A percentile compares a stretch with the other conserved stretches of the same genome.
Evolutionary conservation across 2,329 filamentous ascomycete genomes (phyloP).

Genomic region (Didymella exigua): DNA sequence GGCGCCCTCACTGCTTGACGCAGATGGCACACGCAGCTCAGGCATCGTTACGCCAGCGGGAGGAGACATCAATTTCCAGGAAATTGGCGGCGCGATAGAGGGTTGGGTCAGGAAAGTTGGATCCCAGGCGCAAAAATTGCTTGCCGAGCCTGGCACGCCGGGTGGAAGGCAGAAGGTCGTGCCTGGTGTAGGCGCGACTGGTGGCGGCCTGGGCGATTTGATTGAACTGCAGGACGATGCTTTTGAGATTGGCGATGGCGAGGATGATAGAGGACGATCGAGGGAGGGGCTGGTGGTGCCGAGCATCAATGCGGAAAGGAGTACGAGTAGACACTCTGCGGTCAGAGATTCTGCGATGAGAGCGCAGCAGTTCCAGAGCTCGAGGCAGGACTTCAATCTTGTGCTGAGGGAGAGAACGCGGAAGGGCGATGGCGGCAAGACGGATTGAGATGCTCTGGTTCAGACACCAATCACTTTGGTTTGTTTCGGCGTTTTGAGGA

Average conservation of each 20-base stretch:
- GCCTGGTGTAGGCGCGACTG: slow-evolving; percentile 48
- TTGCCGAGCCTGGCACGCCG: slow-evolving; percentile 42
- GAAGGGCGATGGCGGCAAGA: slow-evolving; percentile 35
- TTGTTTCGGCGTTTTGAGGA: neutral
- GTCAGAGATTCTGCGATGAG: slow-evolving; percentile 3
- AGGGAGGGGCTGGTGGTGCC: slow-evolving; percentile 12
- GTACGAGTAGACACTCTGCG: slow-evolving; percentile 24
- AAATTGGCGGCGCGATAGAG: slow-evolving; percentile 85
- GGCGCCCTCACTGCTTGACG: slow-evolving; percentile 44
- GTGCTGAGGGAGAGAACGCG: slow-evolving; percentile 35
- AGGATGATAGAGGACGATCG: slow-evolving; percentile 33
- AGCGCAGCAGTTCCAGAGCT: slow-evolving; percentile 39
- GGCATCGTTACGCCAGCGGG: slow-evolving; percentile 38
- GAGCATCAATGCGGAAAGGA: slow-evolving; percentile 8
- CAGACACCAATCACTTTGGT: too few relatives aligned
- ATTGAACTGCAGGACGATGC: slow-evolving; percentile 72
- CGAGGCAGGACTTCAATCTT: slow-evolving; percentile 39
- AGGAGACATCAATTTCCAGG: slow-evolving; percentile 66
- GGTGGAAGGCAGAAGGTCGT: slow-evolving; percentile 40
- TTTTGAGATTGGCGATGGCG: slow-evolving; percentile 50
- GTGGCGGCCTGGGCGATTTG: slow-evolving; percentile 63
- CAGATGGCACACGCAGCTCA: slow-evolving; percentile 37
- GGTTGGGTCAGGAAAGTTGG: slow-evolving; percentile 88
- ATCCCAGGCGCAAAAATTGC: slow-evolving; percentile 57
- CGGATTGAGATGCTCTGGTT: too few relatives aligned